phyloP scores from a whole-genome alignment of 768 basidiomycete genomes.

The Boletus huronensis region DNA sequence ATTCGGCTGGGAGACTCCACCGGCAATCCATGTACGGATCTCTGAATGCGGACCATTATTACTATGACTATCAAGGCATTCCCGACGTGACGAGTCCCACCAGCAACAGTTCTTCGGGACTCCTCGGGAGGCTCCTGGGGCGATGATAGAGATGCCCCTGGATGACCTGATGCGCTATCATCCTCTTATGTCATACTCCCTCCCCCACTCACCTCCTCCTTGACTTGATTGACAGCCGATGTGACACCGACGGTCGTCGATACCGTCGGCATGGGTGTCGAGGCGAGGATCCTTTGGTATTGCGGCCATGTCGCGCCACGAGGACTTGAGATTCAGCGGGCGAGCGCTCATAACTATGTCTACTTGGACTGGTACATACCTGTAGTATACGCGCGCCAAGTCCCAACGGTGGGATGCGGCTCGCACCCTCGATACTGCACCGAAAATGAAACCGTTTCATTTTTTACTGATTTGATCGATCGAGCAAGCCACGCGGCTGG shows the following conservation, averaged over 20 bases:
- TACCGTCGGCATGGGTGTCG: not conserved
- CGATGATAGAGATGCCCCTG: slow-evolving; percentile 10
- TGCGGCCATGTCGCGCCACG: not conserved
- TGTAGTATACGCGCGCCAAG: too few species aligned
- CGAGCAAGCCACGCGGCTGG: not conserved
- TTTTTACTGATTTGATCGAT: not conserved
- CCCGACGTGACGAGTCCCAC: not conserved
- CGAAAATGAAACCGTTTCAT: too few species aligned
- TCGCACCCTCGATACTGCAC: not conserved
- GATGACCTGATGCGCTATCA: not conserved
- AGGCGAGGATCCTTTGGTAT: not conserved
- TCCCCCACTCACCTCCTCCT: not conserved
- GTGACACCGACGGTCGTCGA: not conserved
- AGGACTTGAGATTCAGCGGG: not conserved
- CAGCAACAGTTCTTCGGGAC: slow-evolving; percentile 1
- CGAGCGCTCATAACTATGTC: not conserved
- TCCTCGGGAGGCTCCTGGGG: slow-evolving; percentile 24
- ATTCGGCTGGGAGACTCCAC: not conserved
- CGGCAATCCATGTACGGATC: slow-evolving; percentile 22
- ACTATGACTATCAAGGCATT: not conserved
- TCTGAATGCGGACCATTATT: not conserved
- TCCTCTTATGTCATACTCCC: not conserved
- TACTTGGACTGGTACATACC: not conserved
- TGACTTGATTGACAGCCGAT: not conserved
- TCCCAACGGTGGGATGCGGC: too few species aligned